Base-by-base conservation (phyloP, 768 basidiomycete species). In the Butyriboletus loyo region DNA sequence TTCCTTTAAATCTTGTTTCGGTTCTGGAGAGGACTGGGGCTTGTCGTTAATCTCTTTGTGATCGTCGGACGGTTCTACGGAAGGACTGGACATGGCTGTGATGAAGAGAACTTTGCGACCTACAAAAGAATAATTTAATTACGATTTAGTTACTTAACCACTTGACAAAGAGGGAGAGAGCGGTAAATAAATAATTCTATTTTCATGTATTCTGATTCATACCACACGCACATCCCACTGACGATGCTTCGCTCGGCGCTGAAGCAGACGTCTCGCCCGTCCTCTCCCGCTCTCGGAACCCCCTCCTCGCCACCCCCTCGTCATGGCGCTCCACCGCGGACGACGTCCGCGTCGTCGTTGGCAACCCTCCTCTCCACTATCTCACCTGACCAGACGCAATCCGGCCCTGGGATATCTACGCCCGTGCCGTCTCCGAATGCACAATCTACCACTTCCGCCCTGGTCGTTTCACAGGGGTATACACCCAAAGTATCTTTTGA, bases 401-500 rank as follows among this genome's bases (percentile, higher is more conserved):
- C 34, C 57, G 54, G 55, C 14, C 47, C 52, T 43, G 52, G 52
- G 19, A 19, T 42, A 32, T 51, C 61, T 39, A 41, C 58, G 19
- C 56, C 58, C 42, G 42, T 53, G 46, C 58, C 50, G 24, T 65
- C 55, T 25, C 58, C 54, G 7, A 61, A 49, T 46, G 59, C 24
- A 40, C 54, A 53, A 45, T 49, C 67, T 56, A 13, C 61, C 31
- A 7, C 53, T 4, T 42, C 57, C 2, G 27, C 57, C 42, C 46
- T 62, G 25, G 52, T 65, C 30, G 68, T 54, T 10, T 63, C 71
- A 4, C 72, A 70, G 27, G 65, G 72, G 1, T 71, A 71, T 44
- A 68, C 75, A 17, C 62, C 65, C 22, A 73, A 68, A 57, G 91
- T 92, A 22, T 89, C 88, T 3, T 92, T 92, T 65, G 91, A 92